A percentile compares a stretch with the other conserved stretches of the same genome.
Conservation (phyloP, 805 yeast species). For the Komagataella mondaviorum region DNA sequence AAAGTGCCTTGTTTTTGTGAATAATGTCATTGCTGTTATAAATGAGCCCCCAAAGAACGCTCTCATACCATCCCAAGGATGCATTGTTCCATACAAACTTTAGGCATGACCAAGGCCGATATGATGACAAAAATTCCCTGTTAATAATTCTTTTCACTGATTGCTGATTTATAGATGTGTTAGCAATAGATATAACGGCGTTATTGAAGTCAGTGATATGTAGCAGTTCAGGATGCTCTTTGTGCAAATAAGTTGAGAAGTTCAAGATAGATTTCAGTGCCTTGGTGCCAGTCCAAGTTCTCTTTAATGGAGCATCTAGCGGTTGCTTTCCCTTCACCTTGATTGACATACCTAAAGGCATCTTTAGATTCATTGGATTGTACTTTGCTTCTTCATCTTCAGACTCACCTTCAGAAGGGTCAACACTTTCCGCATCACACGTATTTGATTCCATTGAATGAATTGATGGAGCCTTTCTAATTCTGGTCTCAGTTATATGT, state of each 20-base stretch:
- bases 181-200: not conserved
- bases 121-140: conserved; percentile 26
- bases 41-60: conserved; percentile 48
- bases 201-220: not conserved
- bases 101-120: conserved; percentile 29
- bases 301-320: conserved; percentile 29
- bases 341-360: conserved; percentile 48
- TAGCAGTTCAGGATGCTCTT: conserved; percentile 16
- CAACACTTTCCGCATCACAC: not conserved
- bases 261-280: conserved; percentile 28
- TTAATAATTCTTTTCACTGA: conserved; percentile 4
- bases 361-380: conserved; percentile 30
- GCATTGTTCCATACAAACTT: conserved; percentile 47
- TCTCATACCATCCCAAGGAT: conserved; percentile 67
- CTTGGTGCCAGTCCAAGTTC: conserved; percentile 45
- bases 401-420: not conserved
- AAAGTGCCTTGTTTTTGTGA: conserved; percentile 15
- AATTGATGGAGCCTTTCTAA: not conserved
- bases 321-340: conserved; percentile 42
- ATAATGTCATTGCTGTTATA: conserved; percentile 24
- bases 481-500: not conserved
- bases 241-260: conserved; percentile 14
- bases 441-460: not conserved
- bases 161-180: not conserved
- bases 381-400: conserved; percentile 13